Evolutionary conservation across 495 filamentous ascomycete species (phyloP), one percentile per base, ranked within the genome.

Genomic region (Penicillium riverlandense): DNA sequence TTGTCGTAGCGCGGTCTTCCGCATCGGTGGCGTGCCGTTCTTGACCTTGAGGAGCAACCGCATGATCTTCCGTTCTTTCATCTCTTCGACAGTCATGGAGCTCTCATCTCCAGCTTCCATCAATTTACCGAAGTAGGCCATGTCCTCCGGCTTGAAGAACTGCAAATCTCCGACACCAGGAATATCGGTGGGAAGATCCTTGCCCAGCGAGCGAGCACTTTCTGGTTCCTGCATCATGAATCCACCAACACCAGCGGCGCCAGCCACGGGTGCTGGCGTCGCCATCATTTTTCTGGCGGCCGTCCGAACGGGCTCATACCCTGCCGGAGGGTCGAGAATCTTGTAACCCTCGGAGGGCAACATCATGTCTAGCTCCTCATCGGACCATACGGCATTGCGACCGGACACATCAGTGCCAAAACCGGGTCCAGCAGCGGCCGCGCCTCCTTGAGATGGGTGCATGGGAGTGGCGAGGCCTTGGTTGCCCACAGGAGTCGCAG

Each of bases 1-100:
- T 58, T 97, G 94, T 63, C 94, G 84, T 48, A 99, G 78, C n/a
- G 94, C 94, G 35, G 94, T 97, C 76, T 99, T 99, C 67, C 94
- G 77, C 94, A 97, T 97, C 2, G 94, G 90, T 38, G 94, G 94
- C 29, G 94, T 97, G 46, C 94, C 94, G 62, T 99, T 99, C 79
- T 99, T 99, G 71, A 99, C 91, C 68, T 97, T 99, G 42, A 99
- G 72, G 33, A 99, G 72, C 37, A 99, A 75, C 41, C 94, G 74
- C 91, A 97, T 96, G 59, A 99, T 99, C 67, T 99, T 99, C 36
- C 94, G 77, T 67, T 99, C 90, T 62, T 96, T 97, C 47, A 99
- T 69, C 58, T 97, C 92, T 22, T 99, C 94, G 10, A 97, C 88
- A 34, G 79, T 86, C 71, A 99, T 82, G 31, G 80, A 74, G 51